Evolutionary conservation across 2,329 filamentous ascomycete species (phyloP), one percentile per base, ranked within the genome.

Genomic region (Sordariomycetes sp.): DNA sequence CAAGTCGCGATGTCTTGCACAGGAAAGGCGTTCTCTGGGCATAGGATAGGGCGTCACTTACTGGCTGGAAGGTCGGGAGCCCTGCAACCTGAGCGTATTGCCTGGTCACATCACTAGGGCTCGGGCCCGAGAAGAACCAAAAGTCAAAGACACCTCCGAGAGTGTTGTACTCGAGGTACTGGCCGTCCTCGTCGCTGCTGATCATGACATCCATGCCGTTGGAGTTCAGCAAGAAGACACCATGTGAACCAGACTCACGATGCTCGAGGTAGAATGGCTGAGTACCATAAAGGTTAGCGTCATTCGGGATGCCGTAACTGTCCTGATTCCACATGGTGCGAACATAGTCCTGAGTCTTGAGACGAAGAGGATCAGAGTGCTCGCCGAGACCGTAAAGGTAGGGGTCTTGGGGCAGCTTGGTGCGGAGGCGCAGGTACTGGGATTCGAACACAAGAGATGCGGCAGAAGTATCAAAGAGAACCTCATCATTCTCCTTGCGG

Each of bases 341-440:
- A 30, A 49, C 66, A 43, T 58, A 58, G 54, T 82, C 72, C 21
- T 70, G 76, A 0, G 75, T 81, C 40, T 78, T 76, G 38, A 87
- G 63, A 30, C 72, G 70, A 47, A 86, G 76, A 2, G 76, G 65
- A 44, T 88, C 83, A 3, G 73, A 79, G 51, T 86, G 81, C 57
- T 90, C 84, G 23, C 85, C 85, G 3, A 90, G 66, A 1, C 86
- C 85, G 50, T 92, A 92, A 6, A 92, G 60, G 46, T 82, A 75
- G 0, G 83, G 81, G 34, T 76, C 63, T 1, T 72, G 55, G 0
- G 85, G 83, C 9, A 92, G 64, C 39, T 66, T 72, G 3, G 84
- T 88, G 28, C 81, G 71, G 38, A 90, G 64, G 15, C 79, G 74
- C 17, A 92, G 57, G 47, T 86, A 92, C 54, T 92, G 84, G 9